Base-by-base conservation (phyloP, 2,329 filamentous ascomycete species). In the Aspergillus ibericus region DNA sequence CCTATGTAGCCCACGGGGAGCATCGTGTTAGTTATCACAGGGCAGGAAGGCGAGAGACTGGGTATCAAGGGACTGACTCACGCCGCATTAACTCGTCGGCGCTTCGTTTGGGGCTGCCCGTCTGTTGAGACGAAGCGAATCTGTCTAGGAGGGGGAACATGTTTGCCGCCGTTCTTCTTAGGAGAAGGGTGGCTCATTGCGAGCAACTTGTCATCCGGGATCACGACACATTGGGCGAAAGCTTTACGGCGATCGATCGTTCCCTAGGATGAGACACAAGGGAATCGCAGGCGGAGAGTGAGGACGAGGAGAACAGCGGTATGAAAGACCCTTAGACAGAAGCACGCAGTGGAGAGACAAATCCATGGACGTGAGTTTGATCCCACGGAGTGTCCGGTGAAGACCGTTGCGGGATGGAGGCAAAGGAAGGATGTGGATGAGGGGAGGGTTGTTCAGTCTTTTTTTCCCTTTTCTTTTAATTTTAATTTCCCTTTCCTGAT, bases 71-170 rank as follows among this genome's bases (percentile, higher is more conserved):
- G 57, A 32, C 42, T 53, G 40, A 46, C 87, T 75, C 82, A 90
- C 85, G 90, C 90, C 69, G 90, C 88, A 77, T 88, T 91, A 70
- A 93, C 90, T 68, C 90, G 83, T 71, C 90, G 84, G 67, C 90
- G 82, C 76, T 93, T 93, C 25, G 88, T 88, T 61, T 90, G 89
- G 50, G 90, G 90, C 64, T 91, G 88, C 62, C 90, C 90, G 76
- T 92, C 89, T 69, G 88, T 92, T 64, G 91, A 90, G 67, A 93
- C 90, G 73, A 93, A 93, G 67, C 90, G 88, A 66, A 91, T 90
- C 68, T 79, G 78, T 58, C 75, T 68, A 50, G 71, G 68, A 55
- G 65, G 66, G 56, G 68, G 63, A 63, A 68, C 59, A 66, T 62
- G 69, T 63, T 66, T 70, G 66, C 67, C 68, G 61, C 63, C 66